Base-by-base conservation (phyloP, 2,329 filamentous ascomycete species). In the Periglandula ipomoeae region DNA sequence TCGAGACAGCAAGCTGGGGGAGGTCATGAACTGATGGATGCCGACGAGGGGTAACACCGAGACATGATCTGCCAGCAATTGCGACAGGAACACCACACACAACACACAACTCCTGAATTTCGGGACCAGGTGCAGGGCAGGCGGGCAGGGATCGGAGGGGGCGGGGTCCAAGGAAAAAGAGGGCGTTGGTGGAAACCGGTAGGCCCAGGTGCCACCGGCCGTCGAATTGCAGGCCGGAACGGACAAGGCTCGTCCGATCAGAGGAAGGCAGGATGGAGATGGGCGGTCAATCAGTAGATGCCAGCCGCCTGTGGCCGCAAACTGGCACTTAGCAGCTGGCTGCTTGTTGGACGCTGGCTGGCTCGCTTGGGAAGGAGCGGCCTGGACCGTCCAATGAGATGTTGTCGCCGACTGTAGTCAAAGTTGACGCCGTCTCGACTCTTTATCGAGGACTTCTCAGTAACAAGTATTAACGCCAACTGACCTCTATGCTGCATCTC, bases 41-140 rank as follows among this genome's bases (percentile, higher is more conserved):
- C 17, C 32, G 37, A 45, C 52, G 50, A 53, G 50, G 47, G 51
- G 46, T 46, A 58, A 20, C 47, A 59, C 60, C 58, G 62, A 70
- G 66, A 69, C 69, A 70, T 68, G 63, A 63, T 63, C 62, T 63
- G 60, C 61, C 62, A 46, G 39, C 37, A 27, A 34, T 27, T 47
- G 34, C 34, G 42, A 45, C 24, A 43, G 24, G 35, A 24, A 46
- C 26, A 23, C 22, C 32, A 20, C 15, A 46, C 44, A 38, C 34
- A 37, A 30, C 7, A 24, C 34, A 17, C 35, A 30, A 42, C 38
- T 50, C 48, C 48, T 50, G 48, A 50, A 47, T 41, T 45, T 27
- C 35, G 24, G 37, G n/a, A n/a, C n/a, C n/a, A n/a, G n/a, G n/a
- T 22, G 17, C 32, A 23, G 20, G 30, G 43, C 41, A 44, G n/a